phyloP scores from a whole-genome alignment of 768 basidiomycete genomes.

The Dentipellis sp. region DNA sequence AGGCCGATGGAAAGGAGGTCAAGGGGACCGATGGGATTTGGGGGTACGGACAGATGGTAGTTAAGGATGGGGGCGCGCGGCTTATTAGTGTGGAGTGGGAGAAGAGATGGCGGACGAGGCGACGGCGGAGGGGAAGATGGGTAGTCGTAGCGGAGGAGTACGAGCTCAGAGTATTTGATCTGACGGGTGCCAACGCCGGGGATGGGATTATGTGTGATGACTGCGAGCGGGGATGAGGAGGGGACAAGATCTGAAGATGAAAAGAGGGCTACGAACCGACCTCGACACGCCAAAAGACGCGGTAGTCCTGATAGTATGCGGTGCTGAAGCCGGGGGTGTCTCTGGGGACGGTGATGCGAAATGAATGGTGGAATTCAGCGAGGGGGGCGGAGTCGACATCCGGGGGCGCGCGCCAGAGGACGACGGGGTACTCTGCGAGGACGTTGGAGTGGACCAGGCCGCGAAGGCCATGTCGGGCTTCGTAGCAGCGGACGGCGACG shows the following conservation, averaged over 20 bases:
- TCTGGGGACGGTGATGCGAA: slow-evolving; percentile 59
- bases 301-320: slow-evolving; percentile 67
- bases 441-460: slow-evolving; percentile 50
- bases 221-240: slow-evolving; percentile 29
- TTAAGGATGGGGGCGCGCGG: slow-evolving; percentile 49
- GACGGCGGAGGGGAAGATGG: slow-evolving; percentile 25
- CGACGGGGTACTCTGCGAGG: slow-evolving; percentile 56
- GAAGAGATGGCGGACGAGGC: slow-evolving; percentile 18
- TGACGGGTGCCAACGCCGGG: slow-evolving; percentile 59
- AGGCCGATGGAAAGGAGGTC: slow-evolving; percentile 65
- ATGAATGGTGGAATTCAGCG: slow-evolving; percentile 59
- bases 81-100: slow-evolving; percentile 38
- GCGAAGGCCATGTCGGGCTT: slow-evolving; percentile 57
- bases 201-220: slow-evolving; percentile 58
- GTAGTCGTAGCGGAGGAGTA: slow-evolving; percentile 61
- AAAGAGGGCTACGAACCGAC: slow-evolving; percentile 44
- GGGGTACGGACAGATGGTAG: slow-evolving; percentile 49
- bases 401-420: slow-evolving; percentile 61
- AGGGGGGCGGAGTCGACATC: slow-evolving; percentile 49
- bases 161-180: slow-evolving; percentile 61
- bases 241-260: slow-evolving; percentile 7
- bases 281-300: slow-evolving; percentile 77
- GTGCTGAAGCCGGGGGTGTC: slow-evolving; percentile 58
- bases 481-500: slow-evolving; percentile 78
- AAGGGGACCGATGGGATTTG: slow-evolving; percentile 55